Evolutionary conservation across 2,329 filamentous ascomycete species (phyloP).

Genomic region (Thielaviopsis ethacetica): DNA sequence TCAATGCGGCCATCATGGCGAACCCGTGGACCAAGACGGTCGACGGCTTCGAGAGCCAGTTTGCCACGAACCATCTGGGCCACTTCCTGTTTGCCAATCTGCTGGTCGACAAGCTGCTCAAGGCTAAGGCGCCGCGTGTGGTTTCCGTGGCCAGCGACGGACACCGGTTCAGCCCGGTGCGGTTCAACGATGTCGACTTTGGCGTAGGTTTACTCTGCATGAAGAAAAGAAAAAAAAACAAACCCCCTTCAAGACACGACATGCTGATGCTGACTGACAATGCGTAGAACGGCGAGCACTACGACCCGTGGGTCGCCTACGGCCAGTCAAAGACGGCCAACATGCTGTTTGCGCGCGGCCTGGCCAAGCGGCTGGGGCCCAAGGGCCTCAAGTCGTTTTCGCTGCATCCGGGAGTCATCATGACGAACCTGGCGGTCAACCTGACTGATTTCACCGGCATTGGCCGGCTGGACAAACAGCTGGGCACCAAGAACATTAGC

Average conservation of each 20-base stretch:
- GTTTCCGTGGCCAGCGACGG: slow-evolving; percentile 25
- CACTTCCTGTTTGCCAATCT: slow-evolving; percentile 31
- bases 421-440: slow-evolving; percentile 9
- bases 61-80: slow-evolving; percentile 28
- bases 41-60: slow-evolving; percentile 28
- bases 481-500: background rate
- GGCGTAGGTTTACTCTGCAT: slow-evolving; percentile 11
- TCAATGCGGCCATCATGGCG: slow-evolving; percentile 29
- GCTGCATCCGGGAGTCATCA: slow-evolving; percentile 14
- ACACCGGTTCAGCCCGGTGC: slow-evolving; percentile 18
- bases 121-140: slow-evolving; percentile 17
- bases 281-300: slow-evolving; percentile 3
- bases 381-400: slow-evolving; percentile 3
- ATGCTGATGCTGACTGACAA: background rate
- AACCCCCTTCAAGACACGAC: no score
- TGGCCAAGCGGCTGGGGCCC: slow-evolving; percentile 10
- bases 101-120: slow-evolving; percentile 18
- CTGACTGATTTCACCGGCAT: background rate
- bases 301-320: slow-evolving; percentile 15
- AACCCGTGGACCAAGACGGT: slow-evolving; percentile 18
- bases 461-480: background rate
- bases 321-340: slow-evolving; percentile 19
- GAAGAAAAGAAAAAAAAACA: no score
- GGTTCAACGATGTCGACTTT: slow-evolving; percentile 19
- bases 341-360: slow-evolving; percentile 15